Percentiles rank a stretch among this genome's conserved stretches.
Evolutionary conservation across 352 stramenopile genomes (phyloP).

Genomic region (Pythium guiyangense): DNA sequence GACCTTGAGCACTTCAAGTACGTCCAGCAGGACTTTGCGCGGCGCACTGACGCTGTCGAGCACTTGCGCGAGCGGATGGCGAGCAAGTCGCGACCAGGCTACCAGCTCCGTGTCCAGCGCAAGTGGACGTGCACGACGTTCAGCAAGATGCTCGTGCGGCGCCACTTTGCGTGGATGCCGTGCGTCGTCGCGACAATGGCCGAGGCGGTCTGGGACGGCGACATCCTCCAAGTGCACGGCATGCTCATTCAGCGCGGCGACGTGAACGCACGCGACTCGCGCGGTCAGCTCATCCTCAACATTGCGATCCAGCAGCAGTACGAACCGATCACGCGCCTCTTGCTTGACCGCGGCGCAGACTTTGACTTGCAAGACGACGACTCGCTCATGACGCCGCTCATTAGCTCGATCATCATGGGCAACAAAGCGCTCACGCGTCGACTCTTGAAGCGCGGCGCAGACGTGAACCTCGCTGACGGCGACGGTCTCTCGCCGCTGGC

Average conservation of each 20-base stretch:
- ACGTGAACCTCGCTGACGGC: conserved; percentile 48
- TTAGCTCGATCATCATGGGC: conserved; percentile 77
- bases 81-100: conserved; percentile 55
- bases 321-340: conserved; percentile 59
- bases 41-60: conserved; percentile 47
- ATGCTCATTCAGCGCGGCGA: conserved; percentile 48
- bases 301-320: conserved; percentile 78
- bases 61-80: conserved; percentile 53
- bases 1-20: conserved; percentile 70
- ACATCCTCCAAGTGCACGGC: conserved; percentile 67
- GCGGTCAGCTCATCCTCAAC: conserved; percentile 57
- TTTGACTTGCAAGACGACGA: conserved; percentile 59
- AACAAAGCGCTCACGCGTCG: conserved; percentile 71
- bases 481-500: conserved; percentile 62
- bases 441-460: conserved; percentile 47
- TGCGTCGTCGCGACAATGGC: conserved; percentile 54
- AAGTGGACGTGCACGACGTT: conserved; percentile 50
- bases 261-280: conserved; percentile 43
- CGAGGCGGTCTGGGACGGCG: conserved; percentile 69
- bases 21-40: conserved; percentile 59
- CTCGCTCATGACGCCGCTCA: conserved; percentile 55
- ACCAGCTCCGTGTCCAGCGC: conserved; percentile 50
- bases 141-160: conserved; percentile 36
- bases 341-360: conserved; percentile 66
- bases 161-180: conserved; percentile 65